Evolutionary conservation across 768 basidiomycete genomes (phyloP).

Genomic region (Trametes villosa): DNA sequence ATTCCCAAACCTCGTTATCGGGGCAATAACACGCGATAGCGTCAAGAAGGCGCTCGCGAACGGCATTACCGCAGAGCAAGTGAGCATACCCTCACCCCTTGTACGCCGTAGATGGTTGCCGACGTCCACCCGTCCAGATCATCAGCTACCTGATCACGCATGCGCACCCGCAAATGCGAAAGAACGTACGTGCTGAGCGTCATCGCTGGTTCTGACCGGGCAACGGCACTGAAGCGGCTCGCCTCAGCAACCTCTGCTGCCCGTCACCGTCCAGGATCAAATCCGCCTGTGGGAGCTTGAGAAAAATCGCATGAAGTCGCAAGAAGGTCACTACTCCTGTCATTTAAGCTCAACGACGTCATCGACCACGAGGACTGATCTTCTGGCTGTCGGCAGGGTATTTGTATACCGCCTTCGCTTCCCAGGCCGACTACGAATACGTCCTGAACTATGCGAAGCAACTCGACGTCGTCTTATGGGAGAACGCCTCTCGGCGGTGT

Average conservation of each 20-base stretch:
- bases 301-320: slow-evolving; percentile 84
- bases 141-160: slow-evolving; percentile 93
- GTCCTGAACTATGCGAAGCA: slow-evolving; percentile 86
- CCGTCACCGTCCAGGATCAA: slow-evolving; percentile 98
- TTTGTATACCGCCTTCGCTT: slow-evolving; percentile 87
- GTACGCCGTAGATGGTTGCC: slow-evolving; percentile 5
- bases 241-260: slow-evolving; percentile 83
- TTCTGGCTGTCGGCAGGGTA: slow-evolving; percentile 57
- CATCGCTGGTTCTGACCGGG: neutral
- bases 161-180: slow-evolving; percentile 98
- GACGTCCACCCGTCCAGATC: slow-evolving; percentile 57
- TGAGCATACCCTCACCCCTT: slow-evolving; percentile 37
- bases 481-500: slow-evolving; percentile 69
- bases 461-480: slow-evolving; percentile 83
- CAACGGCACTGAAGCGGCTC: neutral
- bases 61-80: slow-evolving; percentile 97
- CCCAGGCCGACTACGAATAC: slow-evolving; percentile 85
- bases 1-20: slow-evolving; percentile 97
- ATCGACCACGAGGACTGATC: slow-evolving; percentile 23
- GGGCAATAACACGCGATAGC: slow-evolving; percentile 92
- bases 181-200: slow-evolving; percentile 66
- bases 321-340: slow-evolving; percentile 66
- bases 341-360: slow-evolving; percentile 25
- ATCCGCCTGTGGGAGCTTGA: slow-evolving; percentile 97
- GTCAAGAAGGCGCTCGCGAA: slow-evolving; percentile 92